Conservation (phyloP, 495 filamentous ascomycete genomes). For the Glarea lozoyensis region DNA sequence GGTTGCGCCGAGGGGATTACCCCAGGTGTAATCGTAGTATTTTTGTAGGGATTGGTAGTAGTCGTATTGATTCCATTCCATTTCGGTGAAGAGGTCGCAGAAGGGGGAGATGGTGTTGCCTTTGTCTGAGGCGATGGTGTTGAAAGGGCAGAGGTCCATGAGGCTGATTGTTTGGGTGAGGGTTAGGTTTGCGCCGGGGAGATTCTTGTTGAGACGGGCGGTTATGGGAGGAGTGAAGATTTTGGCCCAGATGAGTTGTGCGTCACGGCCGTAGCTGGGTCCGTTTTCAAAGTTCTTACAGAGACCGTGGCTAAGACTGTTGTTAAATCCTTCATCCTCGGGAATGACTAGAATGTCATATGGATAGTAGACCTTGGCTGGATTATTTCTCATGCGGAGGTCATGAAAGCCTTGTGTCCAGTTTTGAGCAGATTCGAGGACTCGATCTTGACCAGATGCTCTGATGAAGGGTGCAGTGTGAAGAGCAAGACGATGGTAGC, state of each 20-base stretch:
- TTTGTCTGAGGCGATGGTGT: constrained; percentile 50
- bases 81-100: constrained; percentile 58
- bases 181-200: constrained; percentile 53
- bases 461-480: constrained; percentile 59
- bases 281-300: constrained; percentile 53
- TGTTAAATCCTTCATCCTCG: constrained; percentile 57
- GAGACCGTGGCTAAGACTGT: constrained; percentile 63
- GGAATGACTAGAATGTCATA: constrained; percentile 54
- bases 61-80: constrained; percentile 67
- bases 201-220: constrained; percentile 48
- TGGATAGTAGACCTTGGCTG: constrained; percentile 32
- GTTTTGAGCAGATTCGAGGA: constrained; percentile 62
- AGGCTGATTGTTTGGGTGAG: constrained; percentile 50
- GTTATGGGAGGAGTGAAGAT: constrained; percentile 55
- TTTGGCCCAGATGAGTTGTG: constrained; percentile 42
- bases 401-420: constrained; percentile 64
- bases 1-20: constrained; percentile 66
- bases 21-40: constrained; percentile 70
- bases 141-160: constrained; percentile 83
- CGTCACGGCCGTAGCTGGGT: constrained; percentile 32
- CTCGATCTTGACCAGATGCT: constrained; percentile 58
- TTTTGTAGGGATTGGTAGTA: constrained; percentile 70
- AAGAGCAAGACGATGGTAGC: constrained; percentile 51
- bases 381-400: constrained; percentile 38
- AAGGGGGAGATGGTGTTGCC: constrained; percentile 48